Conservation (phyloP, 345 rosid species). For the Lagerstroemia speciosa region DNA sequence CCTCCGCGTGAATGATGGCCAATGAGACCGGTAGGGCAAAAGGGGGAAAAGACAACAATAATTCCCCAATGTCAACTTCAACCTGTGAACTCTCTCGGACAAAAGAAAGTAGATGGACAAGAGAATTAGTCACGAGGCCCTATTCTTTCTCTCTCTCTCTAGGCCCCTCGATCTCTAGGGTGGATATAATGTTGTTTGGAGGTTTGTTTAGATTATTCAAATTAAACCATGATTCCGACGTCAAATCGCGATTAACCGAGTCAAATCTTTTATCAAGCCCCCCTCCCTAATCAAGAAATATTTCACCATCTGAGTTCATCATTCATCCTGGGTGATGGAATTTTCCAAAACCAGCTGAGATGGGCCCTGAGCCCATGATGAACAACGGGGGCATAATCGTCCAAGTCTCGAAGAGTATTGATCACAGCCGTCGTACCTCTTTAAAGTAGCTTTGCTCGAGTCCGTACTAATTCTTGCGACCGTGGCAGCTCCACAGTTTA, state of each 20-base stretch:
- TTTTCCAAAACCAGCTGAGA: neutral
- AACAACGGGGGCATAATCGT: neutral
- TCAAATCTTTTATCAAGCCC: neutral
- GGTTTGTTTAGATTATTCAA: constrained; percentile 1
- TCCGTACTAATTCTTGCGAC: too few species aligned
- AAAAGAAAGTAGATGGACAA: neutral
- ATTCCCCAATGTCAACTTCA: neutral
- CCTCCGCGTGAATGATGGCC: neutral
- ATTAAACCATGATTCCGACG: neutral
- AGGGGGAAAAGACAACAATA: neutral
- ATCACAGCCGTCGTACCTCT: neutral
- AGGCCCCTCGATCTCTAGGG: neutral
- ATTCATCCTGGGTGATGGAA: neutral
- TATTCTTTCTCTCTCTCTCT: neutral
- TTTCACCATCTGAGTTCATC: neutral
- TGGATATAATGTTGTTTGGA: neutral
- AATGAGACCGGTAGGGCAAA: neutral
- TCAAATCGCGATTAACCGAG: neutral
- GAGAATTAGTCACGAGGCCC: neutral
- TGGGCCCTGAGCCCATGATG: constrained; percentile 1
- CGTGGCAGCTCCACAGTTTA: too few species aligned
- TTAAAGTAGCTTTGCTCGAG: neutral
- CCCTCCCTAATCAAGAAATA: neutral
- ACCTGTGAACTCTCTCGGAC: neutral
- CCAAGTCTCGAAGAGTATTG: neutral